Percentiles rank a stretch among this genome's conserved stretches.
Conservation (phyloP, 805 yeast species). For the Candida methanosorbosa region DNA sequence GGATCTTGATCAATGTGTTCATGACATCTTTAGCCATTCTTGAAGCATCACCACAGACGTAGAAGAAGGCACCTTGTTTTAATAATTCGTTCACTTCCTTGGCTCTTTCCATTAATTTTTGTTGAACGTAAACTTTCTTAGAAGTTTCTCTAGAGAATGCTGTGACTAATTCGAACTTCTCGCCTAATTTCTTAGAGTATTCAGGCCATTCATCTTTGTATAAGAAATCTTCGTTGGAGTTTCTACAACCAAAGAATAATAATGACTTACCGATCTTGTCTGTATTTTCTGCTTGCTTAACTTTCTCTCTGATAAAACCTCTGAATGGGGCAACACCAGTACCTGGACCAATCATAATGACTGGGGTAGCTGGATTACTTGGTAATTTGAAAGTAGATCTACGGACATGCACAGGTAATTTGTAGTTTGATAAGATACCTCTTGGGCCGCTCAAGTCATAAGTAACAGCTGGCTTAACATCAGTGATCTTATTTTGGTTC, state of each 20-base stretch:
- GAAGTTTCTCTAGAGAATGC: constrained; percentile 82
- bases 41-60: constrained; percentile 96
- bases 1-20: constrained; percentile 51
- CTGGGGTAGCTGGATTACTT: constrained; percentile 70
- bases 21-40: constrained; percentile 95
- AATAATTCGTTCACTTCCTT: constrained; percentile 47
- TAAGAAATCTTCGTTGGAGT: constrained; percentile 67
- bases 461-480: constrained; percentile 35
- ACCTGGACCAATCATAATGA: constrained; percentile 95
- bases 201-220: constrained; percentile 87
- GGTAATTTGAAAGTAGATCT: constrained; percentile 94
- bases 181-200: constrained; percentile 53
- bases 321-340: constrained; percentile 99
- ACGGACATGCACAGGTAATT: constrained; percentile 86
- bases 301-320: constrained; percentile 87
- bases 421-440: constrained; percentile 37
- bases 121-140: constrained; percentile 77
- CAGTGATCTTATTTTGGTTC: constrained; percentile 39
- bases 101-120: constrained; percentile 50
- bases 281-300: constrained; percentile 37
- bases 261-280: constrained; percentile 60
- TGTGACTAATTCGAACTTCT: constrained; percentile 59
- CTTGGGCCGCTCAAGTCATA: constrained; percentile 88
- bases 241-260: constrained; percentile 85
- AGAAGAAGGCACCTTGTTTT: constrained; percentile 70